Evolutionary conservation across 176 grass and related monocot species (phyloP).

Genomic region (Triticum dicoccoides): DNA sequence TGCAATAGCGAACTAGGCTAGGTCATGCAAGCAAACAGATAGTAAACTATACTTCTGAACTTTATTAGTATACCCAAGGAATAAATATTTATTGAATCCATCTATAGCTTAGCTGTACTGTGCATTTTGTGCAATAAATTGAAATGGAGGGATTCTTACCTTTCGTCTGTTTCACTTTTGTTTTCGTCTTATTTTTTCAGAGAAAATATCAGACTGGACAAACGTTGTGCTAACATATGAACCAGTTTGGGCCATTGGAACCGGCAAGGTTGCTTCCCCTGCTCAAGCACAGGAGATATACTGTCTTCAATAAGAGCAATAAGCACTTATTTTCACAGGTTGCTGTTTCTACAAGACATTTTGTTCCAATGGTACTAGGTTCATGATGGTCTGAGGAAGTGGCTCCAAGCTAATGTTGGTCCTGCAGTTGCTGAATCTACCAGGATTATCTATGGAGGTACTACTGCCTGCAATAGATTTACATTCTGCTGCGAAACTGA

Average conservation of each 20-base stretch:
- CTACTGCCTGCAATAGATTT: constrained; percentile 23
- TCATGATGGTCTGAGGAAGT: constrained; percentile 72
- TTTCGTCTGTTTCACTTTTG: background rate
- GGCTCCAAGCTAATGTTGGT: constrained; percentile 58
- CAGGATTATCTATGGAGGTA: constrained; percentile 84
- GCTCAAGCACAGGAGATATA: constrained; percentile 83
- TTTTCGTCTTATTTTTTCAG: constrained; percentile 35
- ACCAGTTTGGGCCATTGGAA: constrained; percentile 95
- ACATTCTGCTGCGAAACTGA: background rate
- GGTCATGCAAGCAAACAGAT: no score
- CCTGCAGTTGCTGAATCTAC: constrained; percentile 66
- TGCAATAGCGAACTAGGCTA: no score
- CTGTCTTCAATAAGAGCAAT: background rate
- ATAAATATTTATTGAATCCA: background rate
- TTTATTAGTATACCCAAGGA: background rate
- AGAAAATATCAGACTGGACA: constrained; percentile 64
- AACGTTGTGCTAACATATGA: constrained; percentile 90
- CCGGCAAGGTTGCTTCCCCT: constrained; percentile 81
- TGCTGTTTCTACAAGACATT: background rate
- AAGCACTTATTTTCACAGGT: background rate
- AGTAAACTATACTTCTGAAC: background rate
- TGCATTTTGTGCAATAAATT: background rate
- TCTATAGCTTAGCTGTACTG: background rate
- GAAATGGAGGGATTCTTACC: background rate
- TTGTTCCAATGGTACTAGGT: constrained; percentile 39